A percentile compares a stretch with the other conserved stretches of the same genome.
Evolutionary conservation across 371 early-diverging fungal genomes (phyloP).

Genomic region (Entomophthora muscae): DNA sequence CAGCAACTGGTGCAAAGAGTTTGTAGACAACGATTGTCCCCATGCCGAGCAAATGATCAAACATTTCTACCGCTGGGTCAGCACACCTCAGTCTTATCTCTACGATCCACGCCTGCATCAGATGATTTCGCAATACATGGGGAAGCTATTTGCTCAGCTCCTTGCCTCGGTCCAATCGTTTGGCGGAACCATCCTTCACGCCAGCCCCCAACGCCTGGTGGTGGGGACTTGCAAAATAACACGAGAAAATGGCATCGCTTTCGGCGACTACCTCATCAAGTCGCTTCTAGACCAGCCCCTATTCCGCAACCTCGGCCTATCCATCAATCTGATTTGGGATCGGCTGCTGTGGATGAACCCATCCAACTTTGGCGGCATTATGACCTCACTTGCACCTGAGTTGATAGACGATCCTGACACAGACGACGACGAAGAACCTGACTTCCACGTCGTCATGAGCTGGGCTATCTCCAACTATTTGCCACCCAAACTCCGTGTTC

Average conservation of each 20-base stretch:
- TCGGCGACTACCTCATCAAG: slow-evolving; percentile 47
- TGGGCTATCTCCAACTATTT: slow-evolving; percentile 84
- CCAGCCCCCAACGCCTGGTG: slow-evolving; percentile 60
- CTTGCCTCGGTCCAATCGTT: slow-evolving; percentile 56
- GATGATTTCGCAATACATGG: slow-evolving; percentile 70
- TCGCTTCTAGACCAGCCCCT: slow-evolving; percentile 47
- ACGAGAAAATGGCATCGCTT: slow-evolving; percentile 46
- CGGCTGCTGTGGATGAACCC: slow-evolving; percentile 85
- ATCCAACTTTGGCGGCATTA: slow-evolving; percentile 72
- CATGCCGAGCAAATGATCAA: slow-evolving; percentile 59
- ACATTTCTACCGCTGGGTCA: slow-evolving; percentile 77
- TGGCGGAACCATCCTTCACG: slow-evolving; percentile 60
- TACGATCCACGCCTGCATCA: slow-evolving; percentile 71
- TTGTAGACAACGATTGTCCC: slow-evolving; percentile 27
- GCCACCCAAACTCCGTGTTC: slow-evolving; percentile 46
- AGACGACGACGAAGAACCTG: slow-evolving; percentile 18
- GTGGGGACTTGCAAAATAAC: slow-evolving; percentile 61
- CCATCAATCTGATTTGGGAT: slow-evolving; percentile 49
- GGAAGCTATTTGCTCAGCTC: slow-evolving; percentile 66
- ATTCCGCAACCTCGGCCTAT: slow-evolving; percentile 50
- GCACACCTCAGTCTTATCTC: slow-evolving; percentile 46
- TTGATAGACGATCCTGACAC: slow-evolving; percentile 12
- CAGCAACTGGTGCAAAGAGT: slow-evolving; percentile 47
- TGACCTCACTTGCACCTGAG: background rate
- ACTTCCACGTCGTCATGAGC: slow-evolving; percentile 28